Base-by-base conservation (phyloP, 495 filamentous ascomycete species). In the Aspergillus olivimuriae region DNA sequence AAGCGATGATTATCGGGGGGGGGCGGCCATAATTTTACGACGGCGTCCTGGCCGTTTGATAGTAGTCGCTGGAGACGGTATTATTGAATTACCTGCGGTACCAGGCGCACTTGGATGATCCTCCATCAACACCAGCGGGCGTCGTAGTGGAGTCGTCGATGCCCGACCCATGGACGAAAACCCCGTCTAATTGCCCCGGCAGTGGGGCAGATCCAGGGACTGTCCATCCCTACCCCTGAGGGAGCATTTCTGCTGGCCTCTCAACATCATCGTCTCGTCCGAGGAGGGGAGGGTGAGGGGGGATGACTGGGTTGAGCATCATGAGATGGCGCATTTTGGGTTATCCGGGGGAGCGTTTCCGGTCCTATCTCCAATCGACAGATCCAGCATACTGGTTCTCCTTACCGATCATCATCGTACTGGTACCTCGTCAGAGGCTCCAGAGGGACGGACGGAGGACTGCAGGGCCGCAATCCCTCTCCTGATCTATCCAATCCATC, bases 11-110 rank as follows among this genome's bases (percentile, higher is more conserved):
- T 47, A 52, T 52, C 47, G 43, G 39, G 50, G 51, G 52, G 48
- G 46, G 48, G 39, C n/a, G 36, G 42, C 24, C 46, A 52, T 50
- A 57, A 52, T 56, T 48, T 54, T 47, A 47, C 51, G 51, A 48
- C 50, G 50, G 50, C 45, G 48, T 46, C 48, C 37, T 34, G 40
- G 33, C 48, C 26, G 48, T 43, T 51, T n/a, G n/a, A n/a, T n/a
- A n/a, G n/a, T n/a, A n/a, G n/a, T n/a, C n/a, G 33, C 41, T 43
- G 14, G 24, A 31, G 39, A 43, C 30, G 33, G 16, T 15, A 2
- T 15, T 3, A 18, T 35, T 15, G 11, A n/a, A 12, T 35, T 1
- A n/a, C 9, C 8, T 35, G 11, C 17, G 33, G 3, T 2, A 18
- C 10, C 28, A 32, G 10, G 28, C 28, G n/a, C n/a, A n/a, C n/a